These are phyloP conservation scores for Boeremia lycopersici DNA, from an alignment of 2,329 filamentous ascomycete species.

Conservation along the genomic window DNA sequence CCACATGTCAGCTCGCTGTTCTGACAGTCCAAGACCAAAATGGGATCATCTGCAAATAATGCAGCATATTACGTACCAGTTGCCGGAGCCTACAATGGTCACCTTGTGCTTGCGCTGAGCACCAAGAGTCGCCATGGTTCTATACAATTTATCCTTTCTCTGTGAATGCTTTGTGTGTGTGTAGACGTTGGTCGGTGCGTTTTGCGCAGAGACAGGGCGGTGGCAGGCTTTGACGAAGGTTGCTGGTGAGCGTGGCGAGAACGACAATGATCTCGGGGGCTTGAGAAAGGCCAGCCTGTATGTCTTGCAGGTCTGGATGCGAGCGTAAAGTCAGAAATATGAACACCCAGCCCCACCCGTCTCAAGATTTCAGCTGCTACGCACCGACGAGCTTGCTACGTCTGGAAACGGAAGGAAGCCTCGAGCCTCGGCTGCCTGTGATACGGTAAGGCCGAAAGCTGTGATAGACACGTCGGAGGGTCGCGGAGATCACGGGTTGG, in stretches of 20 bases:
- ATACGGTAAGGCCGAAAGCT: conserved; percentile 36
- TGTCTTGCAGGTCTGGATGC: conserved; percentile 16
- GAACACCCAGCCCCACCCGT: conserved; percentile 27
- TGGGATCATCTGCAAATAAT: too few relatives aligned
- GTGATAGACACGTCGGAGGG: conserved; percentile 20
- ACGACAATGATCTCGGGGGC: conserved; percentile 18
- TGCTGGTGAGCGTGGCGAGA: conserved; percentile 18
- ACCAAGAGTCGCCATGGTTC: conserved; percentile 56
- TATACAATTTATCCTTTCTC: conserved; percentile 12
- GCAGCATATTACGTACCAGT: conserved; percentile 69
- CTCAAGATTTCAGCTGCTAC: conserved; percentile 22
- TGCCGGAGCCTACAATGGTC: conserved; percentile 92
- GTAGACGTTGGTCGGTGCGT: conserved; percentile 13
- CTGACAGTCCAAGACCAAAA: not conserved
- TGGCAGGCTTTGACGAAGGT: conserved; percentile 29
- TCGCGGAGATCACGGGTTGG: conserved; percentile 15
- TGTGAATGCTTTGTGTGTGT: conserved; percentile 2
- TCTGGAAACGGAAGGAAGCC: conserved; percentile 25
- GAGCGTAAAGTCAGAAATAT: conserved; percentile 16
- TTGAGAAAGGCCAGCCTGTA: conserved; percentile 35
- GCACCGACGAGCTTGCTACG: conserved; percentile 19
- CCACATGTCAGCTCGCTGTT: conserved; percentile 18
- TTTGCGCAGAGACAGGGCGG: conserved; percentile 17
- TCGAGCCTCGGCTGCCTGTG: conserved; percentile 46
- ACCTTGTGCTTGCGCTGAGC: conserved; percentile 83